A percentile compares a stretch with the other conserved stretches of the same genome.
phyloP scores from a whole-genome alignment of 306 rosid species.

The Senna siamea region DNA sequence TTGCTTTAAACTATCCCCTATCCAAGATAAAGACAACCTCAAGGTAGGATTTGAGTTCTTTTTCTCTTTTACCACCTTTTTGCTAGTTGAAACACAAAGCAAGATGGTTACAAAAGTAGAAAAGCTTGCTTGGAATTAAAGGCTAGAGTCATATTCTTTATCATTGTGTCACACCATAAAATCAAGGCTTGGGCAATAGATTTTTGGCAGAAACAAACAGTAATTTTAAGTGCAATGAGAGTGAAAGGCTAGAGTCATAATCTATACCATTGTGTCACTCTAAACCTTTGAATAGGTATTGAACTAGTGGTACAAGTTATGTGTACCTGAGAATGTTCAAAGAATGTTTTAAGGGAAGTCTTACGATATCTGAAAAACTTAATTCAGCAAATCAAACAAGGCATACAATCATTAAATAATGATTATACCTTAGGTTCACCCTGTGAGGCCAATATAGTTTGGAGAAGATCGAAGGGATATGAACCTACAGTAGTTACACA shows the following conservation, averaged over 20 bases:
- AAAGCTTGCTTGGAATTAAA: background rate
- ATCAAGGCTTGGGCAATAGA: no score
- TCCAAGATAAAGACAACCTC: no score
- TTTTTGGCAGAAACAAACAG: no score
- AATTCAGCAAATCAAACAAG: background rate
- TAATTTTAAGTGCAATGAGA: no score
- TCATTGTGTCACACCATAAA: no score
- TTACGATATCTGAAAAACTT: background rate
- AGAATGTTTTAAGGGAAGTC: background rate
- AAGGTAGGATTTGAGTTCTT: background rate
- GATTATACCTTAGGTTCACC: slow-evolving; percentile 91
- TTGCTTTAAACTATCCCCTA: no score
- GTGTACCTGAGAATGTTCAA: background rate
- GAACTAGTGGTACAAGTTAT: background rate
- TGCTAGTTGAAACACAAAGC: no score
- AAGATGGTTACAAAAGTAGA: background rate
- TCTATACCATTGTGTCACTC: background rate
- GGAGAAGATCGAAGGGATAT: slow-evolving; percentile 92
- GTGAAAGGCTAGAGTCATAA: no score
- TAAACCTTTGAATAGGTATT: background rate
- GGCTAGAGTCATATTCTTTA: no score
- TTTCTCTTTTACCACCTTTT: no score
- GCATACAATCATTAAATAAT: slow-evolving; percentile 20
- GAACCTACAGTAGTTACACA: slow-evolving; percentile 95
- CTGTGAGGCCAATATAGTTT: slow-evolving; percentile 95